A percentile compares a stretch with the other conserved stretches of the same genome.
phyloP scores from a whole-genome alignment of 257 asterid species.

The Solanum chilense region DNA sequence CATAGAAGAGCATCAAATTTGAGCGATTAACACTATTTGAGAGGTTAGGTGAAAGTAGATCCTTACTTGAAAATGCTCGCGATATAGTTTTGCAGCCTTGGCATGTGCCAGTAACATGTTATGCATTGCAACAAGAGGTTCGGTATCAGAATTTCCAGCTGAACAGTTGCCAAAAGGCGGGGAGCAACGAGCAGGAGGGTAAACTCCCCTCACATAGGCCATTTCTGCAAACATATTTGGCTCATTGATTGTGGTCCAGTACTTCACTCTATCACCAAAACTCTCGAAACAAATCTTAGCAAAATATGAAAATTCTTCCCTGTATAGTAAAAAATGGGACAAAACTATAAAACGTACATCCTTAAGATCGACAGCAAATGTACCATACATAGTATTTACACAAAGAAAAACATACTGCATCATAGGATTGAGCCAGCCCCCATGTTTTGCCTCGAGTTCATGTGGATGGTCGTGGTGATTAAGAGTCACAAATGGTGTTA shows the following conservation, averaged over 20 bases:
- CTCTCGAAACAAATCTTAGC: conserved; percentile 46
- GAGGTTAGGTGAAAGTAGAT: background rate
- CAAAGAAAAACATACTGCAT: conserved; percentile 47
- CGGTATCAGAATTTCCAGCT: conserved; percentile 60
- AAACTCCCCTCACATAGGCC: conserved; percentile 29
- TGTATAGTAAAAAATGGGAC: background rate
- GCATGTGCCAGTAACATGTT: conserved; percentile 71
- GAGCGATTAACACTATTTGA: background rate
- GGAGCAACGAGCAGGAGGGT: conserved; percentile 66
- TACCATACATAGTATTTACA: background rate
- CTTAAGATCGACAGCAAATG: background rate
- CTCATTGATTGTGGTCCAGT: conserved; percentile 63
- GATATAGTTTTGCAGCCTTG: conserved; percentile 52
- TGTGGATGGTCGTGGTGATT: conserved; percentile 67
- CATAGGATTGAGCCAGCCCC: conserved; percentile 70
- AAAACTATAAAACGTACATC: background rate
- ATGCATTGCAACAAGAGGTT: conserved; percentile 54
- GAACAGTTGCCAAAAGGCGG: conserved; percentile 62
- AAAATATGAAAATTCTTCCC: conserved; percentile 56
- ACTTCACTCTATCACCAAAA: conserved; percentile 58
- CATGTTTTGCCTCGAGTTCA: conserved; percentile 49
- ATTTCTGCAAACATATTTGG: conserved; percentile 38
- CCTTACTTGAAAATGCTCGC: conserved; percentile 48
- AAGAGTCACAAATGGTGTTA: conserved; percentile 68
- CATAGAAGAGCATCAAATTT: background rate